Base-by-base conservation (phyloP, 2,329 filamentous ascomycete genomes). In the Penicillium sp. region DNA sequence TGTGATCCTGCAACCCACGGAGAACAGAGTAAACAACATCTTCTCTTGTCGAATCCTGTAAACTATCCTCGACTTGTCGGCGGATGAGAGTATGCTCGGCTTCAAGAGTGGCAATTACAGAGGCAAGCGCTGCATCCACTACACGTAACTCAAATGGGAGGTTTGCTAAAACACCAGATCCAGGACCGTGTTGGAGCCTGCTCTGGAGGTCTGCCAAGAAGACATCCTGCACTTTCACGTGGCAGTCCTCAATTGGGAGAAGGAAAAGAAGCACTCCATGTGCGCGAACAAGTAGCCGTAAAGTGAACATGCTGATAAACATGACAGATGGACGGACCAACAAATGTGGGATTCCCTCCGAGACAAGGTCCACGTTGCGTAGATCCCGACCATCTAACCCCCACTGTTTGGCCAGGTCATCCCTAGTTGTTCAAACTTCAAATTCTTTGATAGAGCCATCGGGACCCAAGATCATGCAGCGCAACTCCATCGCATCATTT, bases 131-230 rank as follows among this genome's bases (percentile, higher is more conserved):
- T 7, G 71, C 69, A 53, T 75, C 74, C 3, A 75, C 59, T 1
- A 72, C 70, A 12, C 71, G 70, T 12, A 75, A 60, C 60, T 76
- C 73, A 55, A 70, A 76, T 0, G 72, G 71, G 25, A 69, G 59
- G 13, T 53, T 62, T 13, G 61, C 48, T 6, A 66, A 49, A 7
- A 62, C 53, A 10, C 62, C 68, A 9, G 57, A 55, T 8, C 61
- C 65, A 7, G 56, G 51, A 41, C 48, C 47, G 1, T 58, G 62
- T 2, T 59, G 63, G 17, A 72, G 48, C 47, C 67, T 71, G 10
- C 52, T 56, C 27, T 70, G 63, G 2, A 75, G 59, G 50, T 73
- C 67, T 17, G 67, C 61, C 21, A 63, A 58, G 33, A 73, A 70
- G 4, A 69, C 60, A 41, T 63, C 60, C 25, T 65, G 61, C 40